These are phyloP conservation scores for Monosporascus sp. DNA, from an alignment of 2,329 filamentous ascomycete species.

Conservation along the genomic window DNA sequence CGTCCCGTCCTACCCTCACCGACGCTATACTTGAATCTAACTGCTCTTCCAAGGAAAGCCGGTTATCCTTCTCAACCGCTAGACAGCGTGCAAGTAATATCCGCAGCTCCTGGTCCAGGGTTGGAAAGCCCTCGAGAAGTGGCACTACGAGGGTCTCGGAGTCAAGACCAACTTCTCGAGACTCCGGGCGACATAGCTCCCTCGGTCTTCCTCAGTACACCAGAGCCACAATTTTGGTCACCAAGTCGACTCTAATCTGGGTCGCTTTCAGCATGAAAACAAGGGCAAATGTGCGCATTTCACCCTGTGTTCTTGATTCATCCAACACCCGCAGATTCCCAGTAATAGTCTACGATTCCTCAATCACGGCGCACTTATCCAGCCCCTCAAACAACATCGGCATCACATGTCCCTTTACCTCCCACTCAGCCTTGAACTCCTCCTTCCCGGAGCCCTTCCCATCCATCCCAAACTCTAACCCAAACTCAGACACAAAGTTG, in stretches of 20 bases:
- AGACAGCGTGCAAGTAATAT: constrained; percentile 3
- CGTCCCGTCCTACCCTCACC: background rate
- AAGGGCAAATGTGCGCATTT: background rate
- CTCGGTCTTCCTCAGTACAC: background rate
- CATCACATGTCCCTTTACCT: background rate
- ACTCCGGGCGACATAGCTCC: background rate
- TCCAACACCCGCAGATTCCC: no score
- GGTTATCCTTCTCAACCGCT: background rate
- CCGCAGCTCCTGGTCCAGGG: constrained; percentile 3
- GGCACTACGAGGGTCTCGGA: background rate
- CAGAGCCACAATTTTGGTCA: no score
- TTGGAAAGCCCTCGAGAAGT: background rate
- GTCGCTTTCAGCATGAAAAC: background rate
- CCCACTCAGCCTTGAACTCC: constrained; percentile 6
- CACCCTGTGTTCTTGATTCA: no score
- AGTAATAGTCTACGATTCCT: no score
- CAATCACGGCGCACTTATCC: no score
- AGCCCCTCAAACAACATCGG: no score
- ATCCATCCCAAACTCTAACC: constrained; percentile 11
- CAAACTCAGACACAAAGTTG: constrained; percentile 14
- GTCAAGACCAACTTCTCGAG: background rate
- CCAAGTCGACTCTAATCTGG: no score
- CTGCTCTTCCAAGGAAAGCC: constrained; percentile 1
- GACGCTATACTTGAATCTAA: background rate
- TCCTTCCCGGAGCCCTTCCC: constrained; percentile 12